Evolutionary conservation across 345 rosid species (phyloP).

Genomic region (Clausena lansium): DNA sequence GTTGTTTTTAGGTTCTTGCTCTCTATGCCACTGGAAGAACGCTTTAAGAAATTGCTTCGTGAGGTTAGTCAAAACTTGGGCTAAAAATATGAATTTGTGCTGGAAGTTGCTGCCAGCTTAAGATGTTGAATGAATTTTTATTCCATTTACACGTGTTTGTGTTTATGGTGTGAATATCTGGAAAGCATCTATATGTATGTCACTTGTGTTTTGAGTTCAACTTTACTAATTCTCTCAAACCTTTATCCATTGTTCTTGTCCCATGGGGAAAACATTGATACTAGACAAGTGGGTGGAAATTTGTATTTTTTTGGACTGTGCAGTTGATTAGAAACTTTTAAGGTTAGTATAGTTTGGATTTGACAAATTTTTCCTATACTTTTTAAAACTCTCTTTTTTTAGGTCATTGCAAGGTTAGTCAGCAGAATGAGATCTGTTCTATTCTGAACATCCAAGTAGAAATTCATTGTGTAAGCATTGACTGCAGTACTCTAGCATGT

Average conservation of each 20-base stretch:
- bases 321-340: not conserved
- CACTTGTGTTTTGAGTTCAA: not conserved
- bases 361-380: not conserved
- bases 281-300: not conserved
- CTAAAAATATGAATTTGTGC: not conserved
- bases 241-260: not conserved
- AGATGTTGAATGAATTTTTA: not conserved
- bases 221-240: not conserved
- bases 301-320: not conserved
- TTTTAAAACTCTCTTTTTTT: not conserved
- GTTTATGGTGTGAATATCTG: not conserved
- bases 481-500: not conserved
- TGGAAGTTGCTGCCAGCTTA: not conserved
- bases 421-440: not conserved
- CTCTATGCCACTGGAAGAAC: slow-evolving; percentile 64
- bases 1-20: slow-evolving; percentile 60
- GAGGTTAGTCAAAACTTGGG: slow-evolving; percentile 55
- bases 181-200: not conserved
- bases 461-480: not conserved
- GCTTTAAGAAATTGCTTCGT: slow-evolving; percentile 58
- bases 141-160: not conserved
- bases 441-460: not conserved
- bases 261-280: not conserved
- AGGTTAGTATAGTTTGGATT: not conserved
- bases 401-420: not conserved